phyloP scores from a whole-genome alignment of 371 early-diverging fungal species.

The Rhizopus stolonifer region DNA sequence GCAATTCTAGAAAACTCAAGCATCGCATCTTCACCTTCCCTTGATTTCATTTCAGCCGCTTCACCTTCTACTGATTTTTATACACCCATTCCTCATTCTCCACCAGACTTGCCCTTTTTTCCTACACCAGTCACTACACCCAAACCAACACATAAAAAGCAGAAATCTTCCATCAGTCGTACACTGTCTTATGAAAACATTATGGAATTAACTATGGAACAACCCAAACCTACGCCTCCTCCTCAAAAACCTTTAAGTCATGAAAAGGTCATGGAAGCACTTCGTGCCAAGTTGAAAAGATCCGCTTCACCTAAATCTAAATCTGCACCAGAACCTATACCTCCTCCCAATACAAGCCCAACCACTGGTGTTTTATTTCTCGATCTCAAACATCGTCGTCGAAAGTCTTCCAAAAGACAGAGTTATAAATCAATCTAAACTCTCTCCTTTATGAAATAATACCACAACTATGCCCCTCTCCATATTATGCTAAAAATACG shows the following conservation, averaged over 20 bases:
- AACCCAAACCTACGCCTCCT: constrained; percentile 5
- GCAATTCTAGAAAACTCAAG: constrained; percentile 3
- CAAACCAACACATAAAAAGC: neutral
- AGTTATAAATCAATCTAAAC: neutral
- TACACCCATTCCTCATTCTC: constrained; percentile 3
- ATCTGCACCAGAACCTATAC: constrained; percentile 17
- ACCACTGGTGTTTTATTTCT: constrained; percentile 35
- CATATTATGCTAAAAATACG: too few relatives aligned
- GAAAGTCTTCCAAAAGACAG: constrained; percentile 16
- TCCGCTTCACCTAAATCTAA: constrained; percentile 17
- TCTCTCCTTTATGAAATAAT: neutral
- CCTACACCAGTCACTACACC: neutral
- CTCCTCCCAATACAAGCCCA: constrained; percentile 23
- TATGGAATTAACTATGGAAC: constrained; percentile 6
- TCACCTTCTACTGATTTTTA: constrained; percentile 8
- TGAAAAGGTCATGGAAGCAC: constrained; percentile 30
- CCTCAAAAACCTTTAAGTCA: constrained; percentile 14
- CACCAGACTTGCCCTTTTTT: constrained; percentile 9
- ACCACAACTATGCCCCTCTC: too few relatives aligned
- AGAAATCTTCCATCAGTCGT: constrained; percentile 3
- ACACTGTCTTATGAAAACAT: constrained; percentile 25
- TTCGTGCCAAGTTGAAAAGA: constrained; percentile 22
- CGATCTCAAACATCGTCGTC: constrained; percentile 36
- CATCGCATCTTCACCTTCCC: constrained; percentile 12
- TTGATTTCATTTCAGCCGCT: constrained; percentile 11